Base-by-base conservation (phyloP, 2,329 filamentous ascomycete species). In the Ceratocystis destructans region DNA sequence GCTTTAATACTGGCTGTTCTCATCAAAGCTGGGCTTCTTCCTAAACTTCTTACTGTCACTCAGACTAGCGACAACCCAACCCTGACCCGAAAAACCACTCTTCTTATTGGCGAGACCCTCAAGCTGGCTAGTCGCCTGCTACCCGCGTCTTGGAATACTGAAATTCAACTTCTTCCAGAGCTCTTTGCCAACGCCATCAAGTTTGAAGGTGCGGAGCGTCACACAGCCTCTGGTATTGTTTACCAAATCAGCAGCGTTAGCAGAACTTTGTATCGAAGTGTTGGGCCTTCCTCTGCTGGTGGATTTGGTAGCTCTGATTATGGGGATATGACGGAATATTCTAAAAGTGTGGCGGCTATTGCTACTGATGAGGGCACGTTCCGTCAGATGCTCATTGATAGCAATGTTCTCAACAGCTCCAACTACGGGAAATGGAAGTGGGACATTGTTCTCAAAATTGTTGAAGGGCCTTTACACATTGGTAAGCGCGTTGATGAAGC, bases 211-310 rank as follows among this genome's bases (percentile, higher is more conserved):
- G 84, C 92, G 37, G 82, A 85, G 28, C 86, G 90, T 65, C 92
- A 92, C 70, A 80, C 88, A 66, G 90, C 93, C 5, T 92, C 90
- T 6, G 87, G 90, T 6, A 95, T 95, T 20, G 90, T 99, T 12
- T 99, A 97, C 72, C 94, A 97, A 73, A 96, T 99, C 65, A 96
- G 96, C 77, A 96, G 93, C 73, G 91, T 99, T 70, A 99, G 93
- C 74, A 85, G 90, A 69, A 97, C 92, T 0, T 78, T 99, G 15
- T 95, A 95, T 73, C 83, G 91, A 67, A 95, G 90, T 61, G 83
- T 84, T 17, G 64, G 45, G 2, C 50, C 64, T 1, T 57, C 37
- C 28, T 50, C 64, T 12, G 55, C 59, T 8, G 61, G 50, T 5
- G 65, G 63, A 10, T 66, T 57, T 50, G 41, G 37, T 10, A 8